Conservation (phyloP, 1,139 yeast species). For the Cylindricascospora bacillispora region DNA sequence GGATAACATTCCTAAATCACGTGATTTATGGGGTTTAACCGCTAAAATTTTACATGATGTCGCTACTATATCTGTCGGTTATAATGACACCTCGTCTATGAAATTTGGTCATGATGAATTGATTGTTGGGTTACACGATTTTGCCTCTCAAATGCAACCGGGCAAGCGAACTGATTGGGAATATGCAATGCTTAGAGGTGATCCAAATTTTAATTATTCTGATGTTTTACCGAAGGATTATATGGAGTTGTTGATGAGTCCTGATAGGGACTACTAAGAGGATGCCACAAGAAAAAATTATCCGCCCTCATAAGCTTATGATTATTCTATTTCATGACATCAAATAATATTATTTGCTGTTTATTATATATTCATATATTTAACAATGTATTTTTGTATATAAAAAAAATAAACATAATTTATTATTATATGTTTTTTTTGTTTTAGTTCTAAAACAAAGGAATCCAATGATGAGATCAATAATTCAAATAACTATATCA, state of each 20-base stretch:
- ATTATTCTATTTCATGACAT: too few relatives aligned
- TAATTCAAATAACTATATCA: too few relatives aligned
- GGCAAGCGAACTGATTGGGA: constrained; percentile 32
- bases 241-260: constrained; percentile 8
- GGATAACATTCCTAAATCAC: constrained; percentile 20
- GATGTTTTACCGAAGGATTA: constrained; percentile 30
- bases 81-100: constrained; percentile 5
- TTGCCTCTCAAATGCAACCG: constrained; percentile 35
- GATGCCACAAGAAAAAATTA: too few relatives aligned
- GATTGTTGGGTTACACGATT: constrained; percentile 40
- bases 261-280: too few relatives aligned
- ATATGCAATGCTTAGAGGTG: constrained; percentile 28
- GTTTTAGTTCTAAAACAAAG: too few relatives aligned
- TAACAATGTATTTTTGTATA: too few relatives aligned
- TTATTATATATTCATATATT: too few relatives aligned
- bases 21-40: constrained; percentile 86
- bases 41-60: constrained; percentile 75
- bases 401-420: too few relatives aligned
- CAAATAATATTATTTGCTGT: too few relatives aligned
- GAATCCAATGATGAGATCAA: too few relatives aligned
- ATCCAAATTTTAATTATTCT: constrained; percentile 34
- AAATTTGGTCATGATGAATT: constrained; percentile 53
- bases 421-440: too few relatives aligned
- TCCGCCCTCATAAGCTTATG: too few relatives aligned
- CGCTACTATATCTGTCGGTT: constrained; percentile 38